Evolutionary conservation across 2,329 filamentous ascomycete genomes (phyloP), one percentile per base, ranked within the genome.

Genomic region (Alternaria postmessia): DNA sequence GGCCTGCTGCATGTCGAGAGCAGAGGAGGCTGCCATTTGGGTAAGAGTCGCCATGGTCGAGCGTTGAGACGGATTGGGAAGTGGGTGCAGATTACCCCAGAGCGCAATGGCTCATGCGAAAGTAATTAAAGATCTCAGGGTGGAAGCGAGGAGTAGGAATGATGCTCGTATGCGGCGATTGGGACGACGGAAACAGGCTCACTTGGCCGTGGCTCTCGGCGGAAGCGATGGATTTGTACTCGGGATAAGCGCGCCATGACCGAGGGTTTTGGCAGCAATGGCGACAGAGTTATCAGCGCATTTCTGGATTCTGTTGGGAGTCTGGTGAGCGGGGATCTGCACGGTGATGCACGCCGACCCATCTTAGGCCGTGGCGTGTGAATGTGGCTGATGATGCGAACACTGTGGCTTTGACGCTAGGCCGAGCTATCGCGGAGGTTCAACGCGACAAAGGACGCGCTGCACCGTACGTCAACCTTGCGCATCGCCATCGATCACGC

Each of bases 11-110:
- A 69, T 65, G 54, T 75, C 70, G 49, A 70, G 66, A 41, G 57
- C 63, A 58, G 70, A 71, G 18, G 70, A 71, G 18, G 69, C 46
- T n/a, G 63, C 57, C 60, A 59, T 61, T 36, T 68, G 52, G 26
- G 68, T 71, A 44, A 74, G 46, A 18, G 75, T 78, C 9, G 75
- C 69, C 78, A 81, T 79, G 55, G 32, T 44, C 28, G 51, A 30
- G 18, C n/a, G 22, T 32, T 14, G 43, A 57, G 26, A 48, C 24
- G 39, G 44, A 48, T 59, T 38, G 38, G 34, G 42, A 62, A 61
- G 58, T 22, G 42, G 28, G 24, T 28, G 28, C 46, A 44, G 44
- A 36, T 39, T 54, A 24, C 30, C 51, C 46, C 39, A 46, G 43
- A 47, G 56, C 30, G 57, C 44, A 61, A 53, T 59, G 32, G 54